These are phyloP conservation scores for Macrocybe gigantea DNA, from an alignment of 768 basidiomycete genomes.

Conservation along the genomic window DNA sequence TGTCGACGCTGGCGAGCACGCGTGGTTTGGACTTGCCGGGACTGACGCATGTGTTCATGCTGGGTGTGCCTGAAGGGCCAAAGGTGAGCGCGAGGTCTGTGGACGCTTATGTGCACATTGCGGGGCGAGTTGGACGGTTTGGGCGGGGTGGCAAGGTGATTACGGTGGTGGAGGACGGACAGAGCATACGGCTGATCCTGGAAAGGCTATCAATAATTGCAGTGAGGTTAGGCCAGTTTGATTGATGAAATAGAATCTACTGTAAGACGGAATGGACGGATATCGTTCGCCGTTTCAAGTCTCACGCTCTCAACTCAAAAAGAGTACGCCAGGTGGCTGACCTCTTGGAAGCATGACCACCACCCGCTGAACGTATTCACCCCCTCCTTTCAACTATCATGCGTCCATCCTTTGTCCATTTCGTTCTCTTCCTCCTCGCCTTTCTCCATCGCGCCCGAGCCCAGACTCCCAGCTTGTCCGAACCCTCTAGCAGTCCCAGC, in stretches of 20 bases:
- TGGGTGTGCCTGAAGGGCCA: constrained; percentile 50
- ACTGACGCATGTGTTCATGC: constrained; percentile 69
- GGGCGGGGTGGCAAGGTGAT: constrained; percentile 63
- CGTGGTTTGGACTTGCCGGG: constrained; percentile 71
- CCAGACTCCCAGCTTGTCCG: constrained; percentile 21
- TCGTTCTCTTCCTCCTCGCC: constrained; percentile 8
- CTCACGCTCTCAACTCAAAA: background rate
- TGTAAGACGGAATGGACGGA: constrained; percentile 1
- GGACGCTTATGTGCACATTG: constrained; percentile 63
- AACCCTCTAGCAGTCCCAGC: constrained; percentile 18
- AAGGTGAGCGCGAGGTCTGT: constrained; percentile 34
- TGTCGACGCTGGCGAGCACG: constrained; percentile 62
- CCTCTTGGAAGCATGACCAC: background rate
- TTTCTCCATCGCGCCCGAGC: constrained; percentile 23
- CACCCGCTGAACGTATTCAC: constrained; percentile 5
- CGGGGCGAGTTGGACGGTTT: constrained; percentile 74
- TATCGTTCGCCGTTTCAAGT: background rate
- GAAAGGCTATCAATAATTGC: constrained; percentile 40
- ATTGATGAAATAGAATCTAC: constrained; percentile 20
- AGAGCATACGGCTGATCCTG: constrained; percentile 23
- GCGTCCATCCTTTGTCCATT: constrained; percentile 10
- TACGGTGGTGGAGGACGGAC: constrained; percentile 44
- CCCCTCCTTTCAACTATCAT: constrained; percentile 10
- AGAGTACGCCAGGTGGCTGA: background rate
- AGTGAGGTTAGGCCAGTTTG: constrained; percentile 47